Percentiles rank a stretch among this genome's conserved stretches.
Conservation (phyloP, 169 alveolate genomes). For the Plasmodium sp. region DNA sequence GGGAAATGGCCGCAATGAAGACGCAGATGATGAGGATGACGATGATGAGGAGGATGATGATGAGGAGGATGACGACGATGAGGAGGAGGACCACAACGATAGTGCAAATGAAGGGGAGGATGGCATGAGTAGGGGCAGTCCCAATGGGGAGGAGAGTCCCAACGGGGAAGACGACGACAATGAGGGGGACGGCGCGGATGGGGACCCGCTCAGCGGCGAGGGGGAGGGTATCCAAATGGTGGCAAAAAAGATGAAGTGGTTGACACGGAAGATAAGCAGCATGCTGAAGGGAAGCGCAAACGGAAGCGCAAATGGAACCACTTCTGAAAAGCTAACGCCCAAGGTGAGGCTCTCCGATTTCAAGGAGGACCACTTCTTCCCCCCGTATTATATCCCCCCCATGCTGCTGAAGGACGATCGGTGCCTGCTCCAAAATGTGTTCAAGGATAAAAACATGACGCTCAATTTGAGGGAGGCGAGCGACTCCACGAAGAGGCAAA, state of each 20-base stretch:
- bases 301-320: not conserved
- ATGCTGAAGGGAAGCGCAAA: not conserved
- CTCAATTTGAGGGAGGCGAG: conserved; percentile 29
- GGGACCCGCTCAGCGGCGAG: not conserved
- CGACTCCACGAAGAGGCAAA: conserved; percentile 13
- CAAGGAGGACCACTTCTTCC: conserved; percentile 18
- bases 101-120: not conserved
- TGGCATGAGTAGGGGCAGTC: not conserved
- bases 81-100: not conserved
- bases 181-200: not conserved
- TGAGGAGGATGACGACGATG: not conserved
- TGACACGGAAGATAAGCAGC: not conserved
- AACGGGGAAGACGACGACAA: not conserved
- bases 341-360: not conserved
- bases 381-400: conserved; percentile 58
- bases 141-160: not conserved
- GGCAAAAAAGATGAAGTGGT: not conserved
- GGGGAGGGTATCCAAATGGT: not conserved
- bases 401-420: conserved; percentile 9
- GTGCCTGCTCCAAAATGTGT: conserved; percentile 46
- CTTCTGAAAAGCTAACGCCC: not conserved
- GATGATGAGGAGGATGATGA: not conserved
- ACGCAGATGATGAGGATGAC: not conserved
- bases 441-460: not conserved
- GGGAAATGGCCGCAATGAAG: not conserved